Evolutionary conservation across 371 early-diverging fungal species (phyloP), one percentile per base, ranked within the genome.

Genomic region (Actinomortierella ambigua): DNA sequence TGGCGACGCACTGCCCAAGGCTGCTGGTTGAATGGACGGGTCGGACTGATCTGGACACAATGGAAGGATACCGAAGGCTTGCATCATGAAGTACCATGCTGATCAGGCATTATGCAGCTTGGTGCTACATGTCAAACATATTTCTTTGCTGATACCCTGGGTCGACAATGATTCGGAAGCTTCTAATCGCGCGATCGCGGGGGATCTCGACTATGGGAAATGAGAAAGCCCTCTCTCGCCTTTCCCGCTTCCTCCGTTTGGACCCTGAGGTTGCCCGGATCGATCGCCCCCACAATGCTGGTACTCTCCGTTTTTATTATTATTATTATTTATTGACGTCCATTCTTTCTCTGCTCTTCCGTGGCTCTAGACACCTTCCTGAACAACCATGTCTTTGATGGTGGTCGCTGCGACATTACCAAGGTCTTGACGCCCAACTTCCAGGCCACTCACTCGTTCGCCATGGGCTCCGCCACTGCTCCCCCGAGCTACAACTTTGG

Each of bases 391-490:
- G 76, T 93, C 67, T 93, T 98, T 75, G 98, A 98, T 64, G 99
- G 99, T 62, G 97, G 92, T 29, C 93, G 93, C 65, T 92, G 95
- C 58, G 97, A 97, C 69, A 85, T 97, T 65, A 88, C 91, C 46
- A 95, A 95, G 75, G 86, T 92, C 47, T 82, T 96, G 75, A 94
- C 94, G 52, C 93, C 83, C 59, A 93, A 92, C 82, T 96, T 98
- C 84, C 96, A 96, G 70, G 93, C 95, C 50, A 87, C 90, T 56
- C 98, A 98, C 83, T 88, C 92, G 46, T 90, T 98, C 79, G 84
- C 90, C 42, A 90, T 97, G 77, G 98, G 95, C 4, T 88, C 94
- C 52, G 84, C 90, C 46, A 85, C 86, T 28, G 81, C 84, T 60
- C 97, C 97, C 39, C 89, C 95, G 18, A 82, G 82, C 77, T 98